Conservation (phyloP, 2,329 filamentous ascomycete species). For the Ophiocordyceps camponoti-leonardi region DNA sequence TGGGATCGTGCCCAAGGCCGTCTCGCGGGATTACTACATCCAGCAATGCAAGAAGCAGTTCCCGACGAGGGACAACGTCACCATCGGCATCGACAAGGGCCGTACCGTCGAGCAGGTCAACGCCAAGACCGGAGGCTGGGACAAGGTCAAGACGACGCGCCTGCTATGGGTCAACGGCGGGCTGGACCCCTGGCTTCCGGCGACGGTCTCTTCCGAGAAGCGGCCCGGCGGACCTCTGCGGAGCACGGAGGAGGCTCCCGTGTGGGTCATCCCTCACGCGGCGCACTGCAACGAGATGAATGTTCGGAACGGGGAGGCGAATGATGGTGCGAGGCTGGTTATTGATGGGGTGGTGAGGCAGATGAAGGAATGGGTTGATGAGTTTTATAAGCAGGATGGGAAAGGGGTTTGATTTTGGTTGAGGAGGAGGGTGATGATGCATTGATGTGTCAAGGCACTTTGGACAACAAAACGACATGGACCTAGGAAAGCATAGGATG, state of each 20-base stretch:
- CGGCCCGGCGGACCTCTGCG: conserved; percentile 35
- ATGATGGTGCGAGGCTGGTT: conserved; percentile 10
- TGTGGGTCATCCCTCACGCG: conserved; percentile 33
- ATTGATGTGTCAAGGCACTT: too few relatives aligned
- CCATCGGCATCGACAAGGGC: conserved; percentile 23
- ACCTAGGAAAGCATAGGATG: too few relatives aligned
- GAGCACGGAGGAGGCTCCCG: conserved; percentile 26
- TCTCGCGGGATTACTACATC: conserved; percentile 33
- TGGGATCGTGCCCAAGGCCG: conserved; percentile 32
- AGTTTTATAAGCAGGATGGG: conserved; percentile 19
- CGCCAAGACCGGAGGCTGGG: conserved; percentile 37
- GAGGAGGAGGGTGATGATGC: too few relatives aligned
- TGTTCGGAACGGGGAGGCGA: conserved; percentile 24
- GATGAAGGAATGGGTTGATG: conserved; percentile 34
- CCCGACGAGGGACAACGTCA: conserved; percentile 20
- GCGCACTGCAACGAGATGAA: conserved; percentile 39
- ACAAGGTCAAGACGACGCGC: conserved; percentile 28
- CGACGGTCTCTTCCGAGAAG: conserved; percentile 31
- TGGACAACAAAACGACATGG: too few relatives aligned
- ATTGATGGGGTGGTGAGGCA: conserved; percentile 25
- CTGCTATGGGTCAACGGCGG: conserved; percentile 41
- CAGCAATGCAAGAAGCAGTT: conserved; percentile 38
- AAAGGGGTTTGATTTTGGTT: not conserved
- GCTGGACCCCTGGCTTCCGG: conserved; percentile 41
- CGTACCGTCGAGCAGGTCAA: conserved; percentile 32